Conservation (phyloP, 306 rosid species). For the Sesbania bispinosa region DNA sequence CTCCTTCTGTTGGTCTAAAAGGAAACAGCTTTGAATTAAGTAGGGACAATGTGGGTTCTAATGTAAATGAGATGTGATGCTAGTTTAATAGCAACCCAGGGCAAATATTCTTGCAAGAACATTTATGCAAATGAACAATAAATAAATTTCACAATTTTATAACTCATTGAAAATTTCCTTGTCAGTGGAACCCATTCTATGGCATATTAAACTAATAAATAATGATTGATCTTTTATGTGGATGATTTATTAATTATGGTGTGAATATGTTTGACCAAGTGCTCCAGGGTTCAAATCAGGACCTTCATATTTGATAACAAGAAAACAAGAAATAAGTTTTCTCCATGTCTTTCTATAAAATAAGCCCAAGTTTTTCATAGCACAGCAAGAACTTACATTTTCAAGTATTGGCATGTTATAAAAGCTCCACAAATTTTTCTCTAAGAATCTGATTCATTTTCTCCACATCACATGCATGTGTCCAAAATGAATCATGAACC, state of each 20-base stretch:
- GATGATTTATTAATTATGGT: too few species aligned
- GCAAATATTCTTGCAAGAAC: too few species aligned
- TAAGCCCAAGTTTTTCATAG: not conserved
- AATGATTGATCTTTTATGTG: not conserved
- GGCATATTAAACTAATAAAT: too few species aligned
- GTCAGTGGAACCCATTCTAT: too few species aligned
- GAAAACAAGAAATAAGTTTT: not conserved
- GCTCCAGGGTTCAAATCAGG: not conserved
- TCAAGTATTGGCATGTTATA: conserved; percentile 58
- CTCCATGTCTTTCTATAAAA: not conserved
- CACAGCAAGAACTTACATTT: conserved; percentile 28
- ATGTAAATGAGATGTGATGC: too few species aligned
- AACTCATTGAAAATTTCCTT: too few species aligned
- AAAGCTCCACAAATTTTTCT: conserved; percentile 76
- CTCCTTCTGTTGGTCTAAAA: not conserved
- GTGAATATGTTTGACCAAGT: too few species aligned
- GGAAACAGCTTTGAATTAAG: not conserved
- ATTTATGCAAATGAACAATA: too few species aligned
- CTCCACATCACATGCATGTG: conserved; percentile 81
- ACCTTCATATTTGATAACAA: not conserved
- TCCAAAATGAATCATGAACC: conserved; percentile 91
- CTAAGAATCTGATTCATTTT: conserved; percentile 69
- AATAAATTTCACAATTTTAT: too few species aligned
- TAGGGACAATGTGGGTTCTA: not conserved
- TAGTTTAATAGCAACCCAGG: too few species aligned